Percentiles rank a stretch among this genome's conserved stretches.
phyloP scores from a whole-genome alignment of 2,329 filamentous ascomycete genomes.

The Diaporthe helianthi region DNA sequence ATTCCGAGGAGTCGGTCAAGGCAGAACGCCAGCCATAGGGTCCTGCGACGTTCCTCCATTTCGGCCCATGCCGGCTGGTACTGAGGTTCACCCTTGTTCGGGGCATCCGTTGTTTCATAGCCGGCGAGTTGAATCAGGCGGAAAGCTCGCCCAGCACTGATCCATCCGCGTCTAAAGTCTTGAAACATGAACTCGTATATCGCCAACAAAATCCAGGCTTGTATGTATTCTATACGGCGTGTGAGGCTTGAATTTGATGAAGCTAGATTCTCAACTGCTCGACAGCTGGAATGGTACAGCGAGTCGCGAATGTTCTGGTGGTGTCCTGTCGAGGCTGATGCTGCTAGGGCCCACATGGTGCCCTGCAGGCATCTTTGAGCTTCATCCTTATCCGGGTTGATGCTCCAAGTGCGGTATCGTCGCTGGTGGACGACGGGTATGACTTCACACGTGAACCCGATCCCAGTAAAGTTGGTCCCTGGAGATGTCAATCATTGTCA shows the following conservation, averaged over 20 bases:
- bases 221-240: slow-evolving; percentile 35
- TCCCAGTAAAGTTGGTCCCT: slow-evolving; percentile 38
- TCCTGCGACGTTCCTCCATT: slow-evolving; percentile 8
- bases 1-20: not conserved
- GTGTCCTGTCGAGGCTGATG: slow-evolving; percentile 42
- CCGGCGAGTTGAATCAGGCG: slow-evolving; percentile 37
- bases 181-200: slow-evolving; percentile 39
- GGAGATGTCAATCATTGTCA: not conserved
- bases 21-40: slow-evolving; percentile 3
- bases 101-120: slow-evolving; percentile 5
- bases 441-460: slow-evolving; percentile 35
- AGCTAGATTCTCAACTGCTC: slow-evolving; percentile 35
- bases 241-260: slow-evolving; percentile 18
- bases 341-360: slow-evolving; percentile 47
- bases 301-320: slow-evolving; percentile 36
- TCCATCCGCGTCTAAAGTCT: slow-evolving; percentile 38
- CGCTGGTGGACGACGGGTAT: slow-evolving; percentile 36
- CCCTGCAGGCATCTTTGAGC: slow-evolving; percentile 41
- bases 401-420: slow-evolving; percentile 33
- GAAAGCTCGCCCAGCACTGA: slow-evolving; percentile 39
- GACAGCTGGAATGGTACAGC: slow-evolving; percentile 20
- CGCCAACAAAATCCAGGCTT: slow-evolving; percentile 38
- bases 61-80: slow-evolving; percentile 5
- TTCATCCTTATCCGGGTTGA: not conserved
- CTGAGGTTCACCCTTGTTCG: not conserved